These are phyloP conservation scores for Tetradesmus lagerheimii DNA, from an alignment of 139 green algal species.

Conservation along the genomic window DNA sequence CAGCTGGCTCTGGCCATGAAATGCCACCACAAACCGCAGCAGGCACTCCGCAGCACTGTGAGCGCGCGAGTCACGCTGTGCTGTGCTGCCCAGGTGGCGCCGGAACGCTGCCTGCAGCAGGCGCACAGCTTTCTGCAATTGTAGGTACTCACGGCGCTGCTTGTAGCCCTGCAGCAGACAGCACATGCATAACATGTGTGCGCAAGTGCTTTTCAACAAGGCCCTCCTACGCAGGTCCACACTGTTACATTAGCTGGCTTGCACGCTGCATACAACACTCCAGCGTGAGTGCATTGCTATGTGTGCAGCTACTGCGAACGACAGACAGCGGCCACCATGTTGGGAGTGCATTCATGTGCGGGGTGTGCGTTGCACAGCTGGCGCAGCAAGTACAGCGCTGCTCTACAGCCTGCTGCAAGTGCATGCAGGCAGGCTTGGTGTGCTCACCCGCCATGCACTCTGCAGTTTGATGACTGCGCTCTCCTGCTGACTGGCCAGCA, in stretches of 20 bases:
- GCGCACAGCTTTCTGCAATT: background rate
- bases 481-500: background rate
- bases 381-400: background rate
- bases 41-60: background rate
- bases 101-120: constrained; percentile 3
- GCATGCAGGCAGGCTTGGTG: background rate
- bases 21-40: background rate
- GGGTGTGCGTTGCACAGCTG: background rate
- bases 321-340: too few species aligned
- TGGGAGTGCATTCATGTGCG: background rate
- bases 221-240: too few species aligned
- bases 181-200: too few species aligned
- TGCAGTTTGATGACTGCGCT: constrained; percentile 17
- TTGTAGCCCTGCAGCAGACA: background rate
- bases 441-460: constrained; percentile 17
- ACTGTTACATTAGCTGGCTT: too few species aligned
- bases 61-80: background rate
- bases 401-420: background rate
- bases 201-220: background rate
- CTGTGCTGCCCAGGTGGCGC: background rate
- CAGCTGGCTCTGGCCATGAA: constrained; percentile 5
- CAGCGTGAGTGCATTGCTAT: too few species aligned
- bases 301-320: background rate
- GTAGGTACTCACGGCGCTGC: background rate
- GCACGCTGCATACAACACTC: too few species aligned